These are phyloP conservation scores for Monilinia laxa DNA, from an alignment of 2,329 filamentous ascomycete genomes.

Conservation along the genomic window DNA sequence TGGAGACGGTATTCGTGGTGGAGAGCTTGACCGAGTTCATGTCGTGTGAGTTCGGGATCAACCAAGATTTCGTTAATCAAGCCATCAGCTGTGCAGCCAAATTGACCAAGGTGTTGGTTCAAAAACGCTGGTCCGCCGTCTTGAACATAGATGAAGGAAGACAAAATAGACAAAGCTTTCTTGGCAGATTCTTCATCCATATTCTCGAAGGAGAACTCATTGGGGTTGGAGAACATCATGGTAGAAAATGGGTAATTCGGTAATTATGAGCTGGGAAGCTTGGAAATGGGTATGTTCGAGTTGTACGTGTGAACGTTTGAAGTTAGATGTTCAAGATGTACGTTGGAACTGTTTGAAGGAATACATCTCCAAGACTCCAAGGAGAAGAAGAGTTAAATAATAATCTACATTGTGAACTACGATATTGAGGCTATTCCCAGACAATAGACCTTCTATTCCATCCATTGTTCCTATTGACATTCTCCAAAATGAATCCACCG, in stretches of 20 bases:
- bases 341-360: background rate
- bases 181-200: conserved; percentile 4
- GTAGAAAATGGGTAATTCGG: background rate
- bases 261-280: conserved; percentile 5
- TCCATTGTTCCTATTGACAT: background rate
- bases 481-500: background rate
- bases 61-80: conserved; percentile 7
- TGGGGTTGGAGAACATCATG: background rate
- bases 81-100: conserved; percentile 9
- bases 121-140: background rate
- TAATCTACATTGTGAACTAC: background rate
- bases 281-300: background rate
- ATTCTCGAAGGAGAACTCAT: background rate
- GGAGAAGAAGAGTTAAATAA: background rate
- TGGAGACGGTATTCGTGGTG: conserved; percentile 7
- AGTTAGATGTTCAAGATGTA: background rate
- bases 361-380: background rate
- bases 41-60: background rate
- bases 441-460: background rate
- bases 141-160: background rate
- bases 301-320: background rate
- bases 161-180: background rate
- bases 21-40: background rate
- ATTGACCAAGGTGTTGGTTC: background rate
- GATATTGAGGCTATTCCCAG: background rate